Conservation (phyloP, 1,139 yeast species). For the Meyerozyma elateridarum region DNA sequence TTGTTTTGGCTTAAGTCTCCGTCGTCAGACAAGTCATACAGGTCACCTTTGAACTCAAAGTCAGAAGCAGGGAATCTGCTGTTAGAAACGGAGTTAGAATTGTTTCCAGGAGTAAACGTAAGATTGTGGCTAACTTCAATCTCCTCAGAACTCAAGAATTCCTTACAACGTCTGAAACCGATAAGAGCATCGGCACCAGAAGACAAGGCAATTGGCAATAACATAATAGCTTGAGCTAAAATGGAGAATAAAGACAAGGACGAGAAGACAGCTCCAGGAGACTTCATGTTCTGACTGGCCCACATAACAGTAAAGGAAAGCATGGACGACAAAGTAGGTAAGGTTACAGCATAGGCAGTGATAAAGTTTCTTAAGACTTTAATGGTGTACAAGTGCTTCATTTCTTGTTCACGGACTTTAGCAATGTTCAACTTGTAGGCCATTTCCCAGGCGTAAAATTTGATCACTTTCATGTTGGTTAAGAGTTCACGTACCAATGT, state of each 20-base stretch:
- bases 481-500: constrained; percentile 42
- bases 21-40: constrained; percentile 7
- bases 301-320: constrained; percentile 41
- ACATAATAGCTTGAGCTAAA: constrained; percentile 47
- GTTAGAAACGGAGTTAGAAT: background rate
- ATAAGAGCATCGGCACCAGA: constrained; percentile 52
- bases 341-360: constrained; percentile 44
- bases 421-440: constrained; percentile 38
- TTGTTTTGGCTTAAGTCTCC: constrained; percentile 6
- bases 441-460: constrained; percentile 46
- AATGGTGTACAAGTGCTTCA: constrained; percentile 39
- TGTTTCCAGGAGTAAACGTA: too few relatives aligned
- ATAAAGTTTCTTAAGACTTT: constrained; percentile 41
- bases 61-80: constrained; percentile 8
- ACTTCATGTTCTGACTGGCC: constrained; percentile 31
- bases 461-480: constrained; percentile 38
- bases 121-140: constrained; percentile 8
- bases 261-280: constrained; percentile 43
- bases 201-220: constrained; percentile 51
- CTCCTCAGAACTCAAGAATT: constrained; percentile 39
- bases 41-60: constrained; percentile 13
- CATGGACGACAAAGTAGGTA: constrained; percentile 39
- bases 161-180: constrained; percentile 46
- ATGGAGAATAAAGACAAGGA: constrained; percentile 49
- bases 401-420: constrained; percentile 34